Evolutionary conservation across 148 eudicot genomes (phyloP).

Genomic region (Vaccinium corymbosum): DNA sequence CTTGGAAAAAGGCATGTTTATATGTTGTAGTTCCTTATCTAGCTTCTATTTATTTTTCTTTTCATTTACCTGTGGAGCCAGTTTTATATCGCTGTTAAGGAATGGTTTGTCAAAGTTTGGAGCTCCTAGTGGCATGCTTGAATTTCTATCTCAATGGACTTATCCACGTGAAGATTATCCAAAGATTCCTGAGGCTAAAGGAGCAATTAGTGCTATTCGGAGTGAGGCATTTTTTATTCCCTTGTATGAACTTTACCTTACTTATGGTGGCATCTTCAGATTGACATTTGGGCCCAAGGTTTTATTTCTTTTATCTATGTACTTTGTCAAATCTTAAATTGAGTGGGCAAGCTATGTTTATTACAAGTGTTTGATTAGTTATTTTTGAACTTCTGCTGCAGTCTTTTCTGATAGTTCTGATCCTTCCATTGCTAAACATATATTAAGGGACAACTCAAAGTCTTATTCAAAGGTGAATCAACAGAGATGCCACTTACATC

Average conservation of each 20-base stretch:
- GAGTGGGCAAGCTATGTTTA: neutral
- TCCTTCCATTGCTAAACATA: conserved; percentile 83
- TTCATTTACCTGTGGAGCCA: conserved; percentile 22
- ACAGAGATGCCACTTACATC: conserved; percentile 9
- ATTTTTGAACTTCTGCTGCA: conserved; percentile 36
- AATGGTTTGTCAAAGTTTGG: conserved; percentile 62
- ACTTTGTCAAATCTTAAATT: neutral
- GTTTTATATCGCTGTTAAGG: conserved; percentile 53
- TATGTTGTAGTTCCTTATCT: neutral
- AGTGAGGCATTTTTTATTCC: conserved; percentile 87
- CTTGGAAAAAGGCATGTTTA: neutral
- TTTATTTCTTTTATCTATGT: conserved; percentile 20
- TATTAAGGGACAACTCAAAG: conserved; percentile 83
- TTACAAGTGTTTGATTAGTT: conserved; percentile 5
- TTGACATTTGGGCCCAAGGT: conserved; percentile 98
- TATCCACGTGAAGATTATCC: conserved; percentile 45
- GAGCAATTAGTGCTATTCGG: conserved; percentile 63
- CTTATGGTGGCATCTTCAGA: conserved; percentile 96
- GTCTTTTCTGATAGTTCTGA: conserved; percentile 97
- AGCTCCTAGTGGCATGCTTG: conserved; percentile 47
- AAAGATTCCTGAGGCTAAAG: conserved; percentile 84
- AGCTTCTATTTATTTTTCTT: conserved; percentile 13
- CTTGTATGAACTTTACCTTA: conserved; percentile 84
- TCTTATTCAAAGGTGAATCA: conserved; percentile 79
- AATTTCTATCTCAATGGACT: conserved; percentile 43